Evolutionary conservation across 352 stramenopile species (phyloP).

Genomic region (Phytopythium chamaehyphon): DNA sequence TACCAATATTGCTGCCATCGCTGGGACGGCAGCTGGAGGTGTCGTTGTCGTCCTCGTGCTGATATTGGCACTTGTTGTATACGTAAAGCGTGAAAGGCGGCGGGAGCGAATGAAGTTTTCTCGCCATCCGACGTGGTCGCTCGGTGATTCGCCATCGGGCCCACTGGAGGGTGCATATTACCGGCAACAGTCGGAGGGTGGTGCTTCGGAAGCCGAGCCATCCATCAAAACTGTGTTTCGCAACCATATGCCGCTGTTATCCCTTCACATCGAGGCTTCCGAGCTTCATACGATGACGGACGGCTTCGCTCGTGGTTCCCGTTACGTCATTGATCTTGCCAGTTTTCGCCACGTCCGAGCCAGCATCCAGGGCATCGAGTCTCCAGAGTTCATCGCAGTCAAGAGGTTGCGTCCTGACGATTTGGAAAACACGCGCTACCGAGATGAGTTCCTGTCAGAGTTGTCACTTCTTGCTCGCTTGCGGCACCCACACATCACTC

Average conservation of each 20-base stretch:
- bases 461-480: slow-evolving; percentile 38
- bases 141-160: neutral
- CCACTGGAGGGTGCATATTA: slow-evolving; percentile 7
- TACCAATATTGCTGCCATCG: neutral
- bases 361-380: slow-evolving; percentile 38
- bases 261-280: slow-evolving; percentile 26
- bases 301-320: slow-evolving; percentile 17
- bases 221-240: slow-evolving; percentile 5
- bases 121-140: slow-evolving; percentile 1
- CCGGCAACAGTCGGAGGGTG: neutral
- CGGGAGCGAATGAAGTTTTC: slow-evolving; percentile 7
- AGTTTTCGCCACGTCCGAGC: slow-evolving; percentile 23
- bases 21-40: neutral
- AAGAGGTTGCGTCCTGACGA: slow-evolving; percentile 7
- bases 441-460: slow-evolving; percentile 32
- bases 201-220: slow-evolving; percentile 5
- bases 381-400: slow-evolving; percentile 18
- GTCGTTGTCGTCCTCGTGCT: neutral
- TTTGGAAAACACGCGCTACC: slow-evolving; percentile 12
- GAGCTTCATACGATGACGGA: slow-evolving; percentile 36
- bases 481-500: slow-evolving; percentile 39
- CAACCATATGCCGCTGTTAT: slow-evolving; percentile 13
- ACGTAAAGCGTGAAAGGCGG: slow-evolving; percentile 8
- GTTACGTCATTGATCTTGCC: slow-evolving; percentile 29
- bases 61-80: slow-evolving; percentile 5